A percentile compares a stretch with the other conserved stretches of the same genome.
These are phyloP conservation scores for Pyrenochaeta sp. DNA, from an alignment of 2,329 filamentous ascomycete genomes.

Conservation along the genomic window DNA sequence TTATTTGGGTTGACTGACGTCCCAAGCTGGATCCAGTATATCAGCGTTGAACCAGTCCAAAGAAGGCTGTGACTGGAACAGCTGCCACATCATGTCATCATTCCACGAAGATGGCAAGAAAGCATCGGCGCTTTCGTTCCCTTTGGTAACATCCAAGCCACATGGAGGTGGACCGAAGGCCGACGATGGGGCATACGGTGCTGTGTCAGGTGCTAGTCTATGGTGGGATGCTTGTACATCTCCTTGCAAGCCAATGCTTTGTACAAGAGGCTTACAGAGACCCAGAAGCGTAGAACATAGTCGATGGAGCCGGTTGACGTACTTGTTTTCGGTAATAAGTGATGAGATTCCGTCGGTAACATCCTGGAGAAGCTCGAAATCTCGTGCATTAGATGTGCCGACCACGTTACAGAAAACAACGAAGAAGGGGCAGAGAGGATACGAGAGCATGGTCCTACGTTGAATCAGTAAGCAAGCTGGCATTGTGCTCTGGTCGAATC, in stretches of 20 bases:
- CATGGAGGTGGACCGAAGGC: constrained; percentile 3
- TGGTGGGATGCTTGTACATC: neutral
- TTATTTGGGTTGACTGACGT: constrained; percentile 24
- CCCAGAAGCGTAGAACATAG: constrained; percentile 40
- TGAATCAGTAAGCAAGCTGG: constrained; percentile 10
- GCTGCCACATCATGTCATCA: constrained; percentile 46
- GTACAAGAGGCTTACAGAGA: constrained; percentile 42
- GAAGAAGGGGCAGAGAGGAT: constrained; percentile 46
- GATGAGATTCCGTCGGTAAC: constrained; percentile 38
- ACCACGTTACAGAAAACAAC: constrained; percentile 50
- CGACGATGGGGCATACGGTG: neutral
- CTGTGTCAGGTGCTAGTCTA: neutral
- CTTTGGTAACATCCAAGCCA: neutral
- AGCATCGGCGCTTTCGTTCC: constrained; percentile 1
- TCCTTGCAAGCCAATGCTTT: neutral
- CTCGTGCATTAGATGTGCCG: constrained; percentile 40
- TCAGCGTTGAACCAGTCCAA: constrained; percentile 48
- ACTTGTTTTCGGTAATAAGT: constrained; percentile 41
- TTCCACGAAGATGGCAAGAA: constrained; percentile 36
- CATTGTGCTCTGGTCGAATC: neutral
- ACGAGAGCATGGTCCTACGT: constrained; percentile 44
- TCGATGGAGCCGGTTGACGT: constrained; percentile 37
- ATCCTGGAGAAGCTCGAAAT: constrained; percentile 43
- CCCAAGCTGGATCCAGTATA: constrained; percentile 39
- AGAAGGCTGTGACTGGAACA: constrained; percentile 45